These are phyloP conservation scores for Fraxinus greggii DNA, from an alignment of 305 asterid genomes.

Conservation along the genomic window DNA sequence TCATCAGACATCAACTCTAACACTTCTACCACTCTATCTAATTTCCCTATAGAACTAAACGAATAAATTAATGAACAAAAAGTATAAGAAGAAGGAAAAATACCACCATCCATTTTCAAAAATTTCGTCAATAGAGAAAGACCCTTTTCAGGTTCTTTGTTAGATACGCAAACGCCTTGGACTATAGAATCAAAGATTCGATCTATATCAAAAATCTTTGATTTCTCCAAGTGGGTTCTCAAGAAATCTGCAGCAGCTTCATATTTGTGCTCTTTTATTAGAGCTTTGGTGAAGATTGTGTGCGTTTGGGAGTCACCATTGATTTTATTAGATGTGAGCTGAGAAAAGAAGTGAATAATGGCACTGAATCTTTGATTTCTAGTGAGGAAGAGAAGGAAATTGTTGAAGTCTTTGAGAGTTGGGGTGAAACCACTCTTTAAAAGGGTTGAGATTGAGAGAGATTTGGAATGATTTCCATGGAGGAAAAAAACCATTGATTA, in stretches of 20 bases:
- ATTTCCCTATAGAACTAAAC: conserved; percentile 51
- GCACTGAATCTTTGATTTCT: conserved; percentile 45
- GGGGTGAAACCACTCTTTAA: conserved; percentile 62
- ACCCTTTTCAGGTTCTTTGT: conserved; percentile 57
- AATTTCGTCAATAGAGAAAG: conserved; percentile 42
- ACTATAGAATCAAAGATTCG: conserved; percentile 50
- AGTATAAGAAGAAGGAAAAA: conserved; percentile 64
- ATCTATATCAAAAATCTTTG: conserved; percentile 32
- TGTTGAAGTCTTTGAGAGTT: conserved; percentile 49
- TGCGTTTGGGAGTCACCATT: conserved; percentile 39
- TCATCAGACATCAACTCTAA: conserved; percentile 57
- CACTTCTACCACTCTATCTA: conserved; percentile 63
- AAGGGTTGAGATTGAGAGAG: conserved; percentile 40
- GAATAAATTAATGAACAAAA: conserved; percentile 46
- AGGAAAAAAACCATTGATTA: conserved; percentile 7
- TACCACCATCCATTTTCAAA: conserved; percentile 31
- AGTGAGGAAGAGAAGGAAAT: conserved; percentile 48
- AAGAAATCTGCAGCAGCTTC: conserved; percentile 54
- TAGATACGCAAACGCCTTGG: conserved; percentile 48
- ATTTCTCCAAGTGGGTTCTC: conserved; percentile 35
- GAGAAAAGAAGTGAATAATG: conserved; percentile 44
- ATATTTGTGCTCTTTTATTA: conserved; percentile 44
- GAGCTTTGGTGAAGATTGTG: conserved; percentile 44
- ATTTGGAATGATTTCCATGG: conserved; percentile 25
- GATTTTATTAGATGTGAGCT: conserved; percentile 46